Percentiles rank a stretch among this genome's conserved stretches.
These are phyloP conservation scores for Psilocybe subaeruginosa DNA, from an alignment of 768 basidiomycete species.

Conservation along the genomic window DNA sequence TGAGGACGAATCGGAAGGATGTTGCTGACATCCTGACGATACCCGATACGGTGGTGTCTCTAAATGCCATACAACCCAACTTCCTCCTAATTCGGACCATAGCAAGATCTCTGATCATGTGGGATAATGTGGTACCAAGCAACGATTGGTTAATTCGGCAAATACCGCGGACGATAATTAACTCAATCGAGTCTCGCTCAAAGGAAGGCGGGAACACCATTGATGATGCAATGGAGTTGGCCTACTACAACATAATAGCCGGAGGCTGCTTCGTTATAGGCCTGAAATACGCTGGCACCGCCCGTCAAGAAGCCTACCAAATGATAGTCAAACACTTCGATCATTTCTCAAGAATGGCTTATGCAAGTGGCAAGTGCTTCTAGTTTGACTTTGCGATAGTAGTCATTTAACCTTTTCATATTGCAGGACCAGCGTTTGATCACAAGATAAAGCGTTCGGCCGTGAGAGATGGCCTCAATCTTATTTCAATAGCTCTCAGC, in stretches of 20 bases:
- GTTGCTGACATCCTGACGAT: slow-evolving; percentile 85
- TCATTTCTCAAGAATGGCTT: slow-evolving; percentile 70
- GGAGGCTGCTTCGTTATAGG: slow-evolving; percentile 92
- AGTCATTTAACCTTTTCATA: slow-evolving; percentile 3
- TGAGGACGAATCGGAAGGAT: slow-evolving; percentile 82
- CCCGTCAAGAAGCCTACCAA: slow-evolving; percentile 84
- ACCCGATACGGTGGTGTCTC: slow-evolving; percentile 75
- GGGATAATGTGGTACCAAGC: slow-evolving; percentile 75
- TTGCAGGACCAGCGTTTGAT: slow-evolving; percentile 76
- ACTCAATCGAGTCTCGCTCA: slow-evolving; percentile 57
- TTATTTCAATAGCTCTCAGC: slow-evolving; percentile 83
- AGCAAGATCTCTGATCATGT: slow-evolving; percentile 81
- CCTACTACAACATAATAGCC: slow-evolving; percentile 89
- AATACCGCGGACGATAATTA: slow-evolving; percentile 68
- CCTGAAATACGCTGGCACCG: slow-evolving; percentile 93
- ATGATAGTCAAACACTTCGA: slow-evolving; percentile 85
- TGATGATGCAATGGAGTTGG: slow-evolving; percentile 81
- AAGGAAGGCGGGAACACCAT: slow-evolving; percentile 44
- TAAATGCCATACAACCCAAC: slow-evolving; percentile 88
- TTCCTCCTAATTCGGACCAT: slow-evolving; percentile 84
- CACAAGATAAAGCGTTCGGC: slow-evolving; percentile 87
- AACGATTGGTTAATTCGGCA: slow-evolving; percentile 73
- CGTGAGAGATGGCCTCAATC: slow-evolving; percentile 83
- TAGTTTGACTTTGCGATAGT: neutral
- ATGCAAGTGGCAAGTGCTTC: slow-evolving; percentile 59